Conservation (phyloP, 1,139 yeast genomes). For the Taiozyma sp. region DNA sequence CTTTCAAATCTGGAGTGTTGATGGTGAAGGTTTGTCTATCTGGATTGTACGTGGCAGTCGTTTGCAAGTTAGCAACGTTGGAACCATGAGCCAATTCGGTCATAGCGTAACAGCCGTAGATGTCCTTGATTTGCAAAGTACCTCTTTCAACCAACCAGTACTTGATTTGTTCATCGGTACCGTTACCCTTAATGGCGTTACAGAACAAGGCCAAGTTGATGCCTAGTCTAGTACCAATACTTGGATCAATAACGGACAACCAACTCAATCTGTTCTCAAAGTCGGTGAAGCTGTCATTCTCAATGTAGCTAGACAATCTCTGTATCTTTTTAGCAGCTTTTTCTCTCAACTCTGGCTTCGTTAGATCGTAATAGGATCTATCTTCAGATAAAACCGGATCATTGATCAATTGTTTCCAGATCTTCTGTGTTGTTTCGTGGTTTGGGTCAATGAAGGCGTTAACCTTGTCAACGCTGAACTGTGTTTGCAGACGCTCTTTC, state of each 20-base stretch:
- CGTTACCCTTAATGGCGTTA: slow-evolving; percentile 68
- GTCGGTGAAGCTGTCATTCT: slow-evolving; percentile 39
- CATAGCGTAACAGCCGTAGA: slow-evolving; percentile 93
- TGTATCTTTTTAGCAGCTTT: slow-evolving; percentile 48
- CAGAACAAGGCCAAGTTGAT: slow-evolving; percentile 71
- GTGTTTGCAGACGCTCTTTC: slow-evolving; percentile 45
- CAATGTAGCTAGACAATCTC: slow-evolving; percentile 45
- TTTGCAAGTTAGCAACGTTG: slow-evolving; percentile 87
- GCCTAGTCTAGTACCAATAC: slow-evolving; percentile 62
- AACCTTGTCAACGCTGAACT: slow-evolving; percentile 42
- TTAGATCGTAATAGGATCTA: slow-evolving; percentile 47
- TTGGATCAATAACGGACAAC: slow-evolving; percentile 47
- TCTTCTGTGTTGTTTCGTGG: slow-evolving; percentile 37
- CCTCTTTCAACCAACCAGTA: slow-evolving; percentile 80
- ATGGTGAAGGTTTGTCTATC: slow-evolving; percentile 63
- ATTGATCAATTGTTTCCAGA: slow-evolving; percentile 43
- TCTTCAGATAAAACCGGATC: slow-evolving; percentile 52
- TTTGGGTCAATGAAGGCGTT: slow-evolving; percentile 55
- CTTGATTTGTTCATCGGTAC: slow-evolving; percentile 51
- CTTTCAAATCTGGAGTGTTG: slow-evolving; percentile 85
- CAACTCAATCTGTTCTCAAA: slow-evolving; percentile 38
- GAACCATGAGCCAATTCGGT: slow-evolving; percentile 95
- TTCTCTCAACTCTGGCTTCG: slow-evolving; percentile 46
- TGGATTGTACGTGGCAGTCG: slow-evolving; percentile 80
- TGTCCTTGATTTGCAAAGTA: slow-evolving; percentile 55